Conservation (phyloP, 2,329 filamentous ascomycete genomes). For the Amauroascus verrucosus region DNA sequence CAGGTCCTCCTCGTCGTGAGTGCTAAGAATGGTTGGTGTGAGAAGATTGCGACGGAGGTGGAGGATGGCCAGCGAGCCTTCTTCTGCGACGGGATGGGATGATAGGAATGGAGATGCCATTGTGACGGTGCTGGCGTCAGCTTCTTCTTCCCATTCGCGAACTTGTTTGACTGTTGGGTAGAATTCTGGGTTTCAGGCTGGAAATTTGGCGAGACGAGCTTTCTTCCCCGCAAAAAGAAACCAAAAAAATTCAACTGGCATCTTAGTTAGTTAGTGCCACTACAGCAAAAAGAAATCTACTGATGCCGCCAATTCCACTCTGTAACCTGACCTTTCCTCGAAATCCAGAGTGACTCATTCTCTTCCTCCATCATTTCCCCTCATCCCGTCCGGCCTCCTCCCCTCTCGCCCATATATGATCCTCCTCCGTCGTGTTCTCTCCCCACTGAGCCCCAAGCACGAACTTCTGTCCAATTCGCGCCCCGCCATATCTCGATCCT, state of each 20-base stretch:
- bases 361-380: neutral
- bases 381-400: neutral
- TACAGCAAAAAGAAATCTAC: neutral
- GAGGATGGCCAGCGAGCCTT: constrained; percentile 65
- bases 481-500: constrained; percentile 2
- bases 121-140: neutral
- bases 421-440: constrained; percentile 1
- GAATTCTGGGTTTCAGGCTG: neutral
- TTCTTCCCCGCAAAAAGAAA: constrained; percentile 9
- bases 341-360: constrained; percentile 8
- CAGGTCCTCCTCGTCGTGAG: constrained; percentile 52
- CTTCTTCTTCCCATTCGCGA: constrained; percentile 1
- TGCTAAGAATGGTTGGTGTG: constrained; percentile 60
- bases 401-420: constrained; percentile 3
- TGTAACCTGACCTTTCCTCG: neutral
- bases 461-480: constrained; percentile 3
- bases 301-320: neutral
- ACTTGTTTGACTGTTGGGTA: neutral
- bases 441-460: neutral
- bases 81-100: constrained; percentile 51
- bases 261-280: no score
- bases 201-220: neutral
- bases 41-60: constrained; percentile 82
- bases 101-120: constrained; percentile 68
- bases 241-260: neutral